phyloP scores from a whole-genome alignment of 2,329 filamentous ascomycete genomes.

The Xylogone sp. region DNA sequence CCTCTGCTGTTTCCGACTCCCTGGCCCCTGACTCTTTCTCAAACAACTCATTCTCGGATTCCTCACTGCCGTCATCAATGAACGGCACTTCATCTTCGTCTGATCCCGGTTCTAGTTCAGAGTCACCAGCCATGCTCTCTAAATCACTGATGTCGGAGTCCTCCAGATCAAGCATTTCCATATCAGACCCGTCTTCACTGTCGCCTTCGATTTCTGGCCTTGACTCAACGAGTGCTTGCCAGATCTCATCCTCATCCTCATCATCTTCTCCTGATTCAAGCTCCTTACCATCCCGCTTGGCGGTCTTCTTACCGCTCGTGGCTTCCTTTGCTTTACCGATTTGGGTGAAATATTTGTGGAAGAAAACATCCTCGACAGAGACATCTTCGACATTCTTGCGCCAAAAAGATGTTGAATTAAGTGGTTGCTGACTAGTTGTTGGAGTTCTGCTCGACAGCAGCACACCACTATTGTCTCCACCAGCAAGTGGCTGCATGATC shows the following conservation, averaged over 20 bases:
- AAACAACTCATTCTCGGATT: conserved; percentile 22
- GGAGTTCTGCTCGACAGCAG: conserved; percentile 45
- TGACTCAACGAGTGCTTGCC: conserved; percentile 83
- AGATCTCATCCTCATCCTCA: conserved; percentile 75
- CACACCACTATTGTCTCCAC: conserved; percentile 55
- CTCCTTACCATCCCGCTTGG: conserved; percentile 36
- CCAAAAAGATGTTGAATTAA: conserved; percentile 92
- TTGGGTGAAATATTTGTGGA: conserved; percentile 92
- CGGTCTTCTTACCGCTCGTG: conserved; percentile 52
- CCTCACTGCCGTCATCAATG: conserved; percentile 33
- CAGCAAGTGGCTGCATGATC: conserved; percentile 92
- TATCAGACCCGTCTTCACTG: conserved; percentile 50
- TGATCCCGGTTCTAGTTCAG: conserved; percentile 37
- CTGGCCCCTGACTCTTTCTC: conserved; percentile 28
- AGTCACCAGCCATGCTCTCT: conserved; percentile 30
- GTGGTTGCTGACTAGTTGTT: conserved; percentile 52
- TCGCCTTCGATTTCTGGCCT: conserved; percentile 69
- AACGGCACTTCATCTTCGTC: conserved; percentile 51
- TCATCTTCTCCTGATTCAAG: conserved; percentile 47
- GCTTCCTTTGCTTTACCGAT: conserved; percentile 59
- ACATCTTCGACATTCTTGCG: conserved; percentile 85
- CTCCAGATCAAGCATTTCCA: conserved; percentile 50
- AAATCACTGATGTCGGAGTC: conserved; percentile 36
- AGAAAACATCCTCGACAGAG: conserved; percentile 90
- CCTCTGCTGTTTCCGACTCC: conserved; percentile 34